phyloP scores from a whole-genome alignment of 805 yeast species.

The Wickerhamomyces rabaulensis region DNA sequence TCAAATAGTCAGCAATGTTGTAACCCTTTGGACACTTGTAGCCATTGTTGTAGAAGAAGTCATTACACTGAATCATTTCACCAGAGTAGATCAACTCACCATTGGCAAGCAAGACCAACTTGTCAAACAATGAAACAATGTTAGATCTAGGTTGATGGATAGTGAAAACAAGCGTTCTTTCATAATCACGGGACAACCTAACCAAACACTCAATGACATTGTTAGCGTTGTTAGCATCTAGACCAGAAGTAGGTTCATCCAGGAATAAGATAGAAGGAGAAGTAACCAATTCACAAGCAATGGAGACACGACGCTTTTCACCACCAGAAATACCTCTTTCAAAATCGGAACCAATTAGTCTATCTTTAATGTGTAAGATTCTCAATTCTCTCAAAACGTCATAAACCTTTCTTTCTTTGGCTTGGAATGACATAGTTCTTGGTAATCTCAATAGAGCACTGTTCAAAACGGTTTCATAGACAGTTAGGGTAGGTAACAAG shows the following conservation, averaged over 20 bases:
- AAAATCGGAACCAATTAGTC: slow-evolving; percentile 83
- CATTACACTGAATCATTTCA: slow-evolving; percentile 65
- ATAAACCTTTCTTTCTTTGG: slow-evolving; percentile 73
- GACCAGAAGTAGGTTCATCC: slow-evolving; percentile 94
- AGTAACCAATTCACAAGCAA: slow-evolving; percentile 90
- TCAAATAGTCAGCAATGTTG: slow-evolving; percentile 88
- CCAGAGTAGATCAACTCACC: slow-evolving; percentile 90
- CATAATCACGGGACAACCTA: slow-evolving; percentile 69
- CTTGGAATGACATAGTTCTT: slow-evolving; percentile 60
- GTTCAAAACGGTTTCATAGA: slow-evolving; percentile 89
- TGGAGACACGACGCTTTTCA: slow-evolving; percentile 86
- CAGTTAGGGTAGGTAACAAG: slow-evolving; percentile 87
- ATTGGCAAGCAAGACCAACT: slow-evolving; percentile 70
- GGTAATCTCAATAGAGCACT: slow-evolving; percentile 90
- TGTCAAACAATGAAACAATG: slow-evolving; percentile 87
- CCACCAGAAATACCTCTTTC: slow-evolving; percentile 93
- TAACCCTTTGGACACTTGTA: slow-evolving; percentile 83
- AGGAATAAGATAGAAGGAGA: slow-evolving; percentile 77
- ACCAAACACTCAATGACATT: slow-evolving; percentile 86
- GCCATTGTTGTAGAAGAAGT: slow-evolving; percentile 71
- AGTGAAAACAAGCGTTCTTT: slow-evolving; percentile 85
- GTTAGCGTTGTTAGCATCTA: slow-evolving; percentile 89
- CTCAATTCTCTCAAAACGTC: slow-evolving; percentile 85
- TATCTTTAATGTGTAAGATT: slow-evolving; percentile 75
- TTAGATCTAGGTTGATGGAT: slow-evolving; percentile 97